These are phyloP conservation scores for Microascus cirrosus DNA, from an alignment of 2,329 filamentous ascomycete species.

Conservation along the genomic window DNA sequence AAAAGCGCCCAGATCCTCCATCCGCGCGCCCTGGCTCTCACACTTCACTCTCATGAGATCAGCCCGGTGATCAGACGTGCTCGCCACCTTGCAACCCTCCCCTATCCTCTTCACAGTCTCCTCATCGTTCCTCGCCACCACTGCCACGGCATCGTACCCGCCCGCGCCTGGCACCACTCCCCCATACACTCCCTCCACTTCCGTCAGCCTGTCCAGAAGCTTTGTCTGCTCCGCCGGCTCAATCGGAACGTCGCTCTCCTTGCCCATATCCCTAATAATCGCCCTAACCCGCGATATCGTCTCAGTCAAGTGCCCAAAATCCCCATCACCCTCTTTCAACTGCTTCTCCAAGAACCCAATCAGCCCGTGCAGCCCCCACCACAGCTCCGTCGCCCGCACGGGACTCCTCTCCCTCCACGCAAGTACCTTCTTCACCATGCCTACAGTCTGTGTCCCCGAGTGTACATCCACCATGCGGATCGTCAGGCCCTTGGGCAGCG, in stretches of 20 bases:
- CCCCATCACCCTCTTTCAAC: constrained; percentile 48
- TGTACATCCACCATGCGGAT: constrained; percentile 94
- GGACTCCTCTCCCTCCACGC: constrained; percentile 62
- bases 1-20: constrained; percentile 32
- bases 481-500: constrained; percentile 60
- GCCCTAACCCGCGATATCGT: constrained; percentile 34
- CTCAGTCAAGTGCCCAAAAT: constrained; percentile 44
- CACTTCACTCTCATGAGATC: constrained; percentile 59
- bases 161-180: constrained; percentile 92
- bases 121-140: constrained; percentile 66
- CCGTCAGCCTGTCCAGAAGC: constrained; percentile 65
- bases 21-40: constrained; percentile 56
- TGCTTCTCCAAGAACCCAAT: constrained; percentile 4
- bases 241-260: constrained; percentile 66
- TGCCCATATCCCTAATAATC: constrained; percentile 68
- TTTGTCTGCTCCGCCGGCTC: constrained; percentile 80
- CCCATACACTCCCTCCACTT: constrained; percentile 69
- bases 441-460: constrained; percentile 83
- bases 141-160: constrained; percentile 78
- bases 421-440: constrained; percentile 90
- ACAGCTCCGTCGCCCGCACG: constrained; percentile 50
- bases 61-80: constrained; percentile 43
- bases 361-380: constrained; percentile 57
- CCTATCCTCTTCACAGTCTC: constrained; percentile 57
- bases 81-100: constrained; percentile 49